Base-by-base conservation (phyloP, 768 basidiomycete species). In the Amanita rubescens region DNA sequence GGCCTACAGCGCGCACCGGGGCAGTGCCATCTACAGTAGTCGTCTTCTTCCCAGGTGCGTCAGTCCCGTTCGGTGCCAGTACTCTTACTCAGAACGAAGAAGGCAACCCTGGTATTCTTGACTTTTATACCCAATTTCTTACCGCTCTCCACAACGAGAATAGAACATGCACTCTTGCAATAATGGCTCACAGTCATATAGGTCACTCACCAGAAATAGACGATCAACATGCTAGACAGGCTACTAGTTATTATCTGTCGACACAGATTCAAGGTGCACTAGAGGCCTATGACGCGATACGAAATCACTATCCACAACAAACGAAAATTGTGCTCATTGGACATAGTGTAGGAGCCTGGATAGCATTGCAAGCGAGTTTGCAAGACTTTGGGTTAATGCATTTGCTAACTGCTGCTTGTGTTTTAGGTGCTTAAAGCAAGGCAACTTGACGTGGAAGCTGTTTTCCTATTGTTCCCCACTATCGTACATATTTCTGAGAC, bases 311-410 rank as follows among this genome's bases (percentile, higher is more conserved):
- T 59, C 58, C n/a, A n/a, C n/a, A 66, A 10, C 24, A 56, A 6
- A 64, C 69, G 11, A 73, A 65, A 53, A 63, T 84, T 24, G 63
- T 84, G 15, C 20, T 86, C 0, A 62, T 76, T 19, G 85, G 82
- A 8, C 88, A 91, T 57, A 87, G 85, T 51, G 78, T 90, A 12
- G 89, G 89, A 1, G 68, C 79, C 1, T 92, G 87, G 86, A 70
- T 91, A 49, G 63, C 75, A 3, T 61, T 80, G 27, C 79, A 89
- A 71, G 84, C 79, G 33, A 58, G 68, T 59, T 44, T n/a, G n/a
- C n/a, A n/a, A n/a, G n/a, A n/a, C n/a, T n/a, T n/a, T n/a, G n/a
- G n/a, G n/a, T n/a, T n/a, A n/a, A n/a, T n/a, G n/a, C n/a, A n/a
- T n/a, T n/a, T n/a, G n/a, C n/a, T n/a, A n/a, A n/a, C n/a, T n/a